Evolutionary conservation across 2,329 filamentous ascomycete genomes (phyloP).

Genomic region (Biscogniauxia marginata): DNA sequence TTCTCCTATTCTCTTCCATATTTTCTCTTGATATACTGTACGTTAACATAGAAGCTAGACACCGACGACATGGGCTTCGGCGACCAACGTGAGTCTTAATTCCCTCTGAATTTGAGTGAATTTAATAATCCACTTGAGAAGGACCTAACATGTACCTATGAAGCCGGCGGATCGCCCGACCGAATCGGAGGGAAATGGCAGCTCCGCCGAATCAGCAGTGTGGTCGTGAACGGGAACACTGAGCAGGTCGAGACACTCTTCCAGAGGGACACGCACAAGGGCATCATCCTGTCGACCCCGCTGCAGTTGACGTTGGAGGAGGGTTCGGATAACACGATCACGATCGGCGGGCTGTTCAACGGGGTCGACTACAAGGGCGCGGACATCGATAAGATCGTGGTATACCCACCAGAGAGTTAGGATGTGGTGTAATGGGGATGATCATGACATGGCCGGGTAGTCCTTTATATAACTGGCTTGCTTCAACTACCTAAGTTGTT

Average conservation of each 20-base stretch:
- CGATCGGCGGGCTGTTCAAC: constrained; percentile 56
- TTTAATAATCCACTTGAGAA: neutral
- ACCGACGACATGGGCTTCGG: constrained; percentile 62
- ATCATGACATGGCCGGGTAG: neutral
- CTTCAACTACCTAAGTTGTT: no score
- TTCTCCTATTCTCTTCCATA: neutral
- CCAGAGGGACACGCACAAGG: constrained; percentile 57
- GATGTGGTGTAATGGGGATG: neutral
- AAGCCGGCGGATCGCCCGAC: constrained; percentile 53
- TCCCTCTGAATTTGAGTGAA: neutral
- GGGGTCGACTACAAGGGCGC: constrained; percentile 56
- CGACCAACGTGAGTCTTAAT: constrained; percentile 39
- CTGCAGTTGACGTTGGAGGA: constrained; percentile 52
- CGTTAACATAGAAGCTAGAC: constrained; percentile 30
- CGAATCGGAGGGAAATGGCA: constrained; percentile 60
- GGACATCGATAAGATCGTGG: constrained; percentile 58
- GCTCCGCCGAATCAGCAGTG: constrained; percentile 57
- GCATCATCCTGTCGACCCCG: constrained; percentile 57
- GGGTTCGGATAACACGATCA: constrained; percentile 52
- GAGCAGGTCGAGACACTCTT: constrained; percentile 49
- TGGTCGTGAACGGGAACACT: constrained; percentile 55
- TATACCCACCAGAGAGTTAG: constrained; percentile 53
- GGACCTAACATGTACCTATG: neutral
- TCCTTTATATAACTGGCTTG: neutral
- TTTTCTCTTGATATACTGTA: neutral